A percentile compares a stretch with the other conserved stretches of the same genome.
These are phyloP conservation scores for Stagonosporopsis rhizophila DNA, from an alignment of 2,329 filamentous ascomycete genomes.

Conservation along the genomic window DNA sequence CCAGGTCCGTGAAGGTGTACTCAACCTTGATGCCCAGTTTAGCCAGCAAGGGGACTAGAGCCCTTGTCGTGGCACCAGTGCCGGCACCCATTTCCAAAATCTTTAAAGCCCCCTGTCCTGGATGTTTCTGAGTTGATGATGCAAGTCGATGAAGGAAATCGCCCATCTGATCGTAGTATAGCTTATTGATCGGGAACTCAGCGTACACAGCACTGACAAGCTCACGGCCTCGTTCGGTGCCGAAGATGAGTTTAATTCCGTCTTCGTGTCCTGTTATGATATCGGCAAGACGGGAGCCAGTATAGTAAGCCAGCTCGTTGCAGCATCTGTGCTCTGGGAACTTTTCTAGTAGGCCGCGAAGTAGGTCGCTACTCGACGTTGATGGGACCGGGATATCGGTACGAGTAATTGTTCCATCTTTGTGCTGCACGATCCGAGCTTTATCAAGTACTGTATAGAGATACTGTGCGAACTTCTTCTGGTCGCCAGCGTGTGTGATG, in stretches of 20 bases:
- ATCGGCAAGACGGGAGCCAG: conserved; percentile 46
- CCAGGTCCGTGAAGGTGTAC: conserved; percentile 49
- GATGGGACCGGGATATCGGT: not conserved
- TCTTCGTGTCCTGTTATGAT: conserved; percentile 48
- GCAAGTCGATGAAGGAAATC: conserved; percentile 17
- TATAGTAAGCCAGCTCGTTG: conserved; percentile 40
- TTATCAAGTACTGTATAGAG: conserved; percentile 26
- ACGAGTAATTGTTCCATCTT: conserved; percentile 1
- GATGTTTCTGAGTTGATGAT: not conserved
- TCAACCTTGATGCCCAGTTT: conserved; percentile 38
- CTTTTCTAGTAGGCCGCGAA: conserved; percentile 30
- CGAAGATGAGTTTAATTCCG: conserved; percentile 52
- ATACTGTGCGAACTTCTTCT: conserved; percentile 2
- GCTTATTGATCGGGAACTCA: conserved; percentile 1
- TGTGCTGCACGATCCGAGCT: conserved; percentile 11
- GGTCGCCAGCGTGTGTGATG: conserved; percentile 9
- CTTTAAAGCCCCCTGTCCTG: conserved; percentile 7
- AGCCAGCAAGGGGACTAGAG: conserved; percentile 38
- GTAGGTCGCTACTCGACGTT: conserved; percentile 22
- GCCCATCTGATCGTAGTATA: conserved; percentile 25
- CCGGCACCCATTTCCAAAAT: conserved; percentile 52
- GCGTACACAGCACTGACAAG: conserved; percentile 3
- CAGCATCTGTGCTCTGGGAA: conserved; percentile 46
- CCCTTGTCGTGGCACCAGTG: conserved; percentile 49
- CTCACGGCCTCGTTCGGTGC: conserved; percentile 20